These are phyloP conservation scores for Penicillium sp. DNA, from an alignment of 2,329 filamentous ascomycete genomes.

Conservation along the genomic window DNA sequence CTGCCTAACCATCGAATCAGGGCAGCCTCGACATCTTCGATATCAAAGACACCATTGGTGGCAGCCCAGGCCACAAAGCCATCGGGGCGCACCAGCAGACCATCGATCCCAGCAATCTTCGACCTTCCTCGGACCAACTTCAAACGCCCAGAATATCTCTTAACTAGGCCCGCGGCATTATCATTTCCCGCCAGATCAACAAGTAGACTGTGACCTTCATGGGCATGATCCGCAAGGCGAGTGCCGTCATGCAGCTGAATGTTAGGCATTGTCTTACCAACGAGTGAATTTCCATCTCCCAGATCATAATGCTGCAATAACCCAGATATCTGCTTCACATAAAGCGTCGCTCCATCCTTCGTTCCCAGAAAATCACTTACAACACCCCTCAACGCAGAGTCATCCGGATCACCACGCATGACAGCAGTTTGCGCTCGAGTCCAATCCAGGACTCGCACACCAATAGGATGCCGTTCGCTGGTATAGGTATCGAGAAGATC, in stretches of 20 bases:
- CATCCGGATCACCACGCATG: slow-evolving; percentile 31
- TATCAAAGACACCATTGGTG: not conserved
- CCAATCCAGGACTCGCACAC: slow-evolving; percentile 35
- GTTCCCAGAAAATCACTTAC: slow-evolving; percentile 5
- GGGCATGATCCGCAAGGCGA: slow-evolving; percentile 33
- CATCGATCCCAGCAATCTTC: slow-evolving; percentile 20
- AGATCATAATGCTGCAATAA: slow-evolving; percentile 35
- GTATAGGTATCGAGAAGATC: slow-evolving; percentile 52
- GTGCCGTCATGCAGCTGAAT: slow-evolving; percentile 29
- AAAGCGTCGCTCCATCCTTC: slow-evolving; percentile 11
- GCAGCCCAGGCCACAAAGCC: slow-evolving; percentile 35
- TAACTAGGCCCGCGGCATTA: not conserved
- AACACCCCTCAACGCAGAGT: slow-evolving; percentile 18
- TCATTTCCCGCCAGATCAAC: slow-evolving; percentile 1
- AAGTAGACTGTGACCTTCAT: slow-evolving; percentile 26
- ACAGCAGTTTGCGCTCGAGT: slow-evolving; percentile 39
- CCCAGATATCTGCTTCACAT: slow-evolving; percentile 36
- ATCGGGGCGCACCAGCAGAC: slow-evolving; percentile 34
- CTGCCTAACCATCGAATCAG: not conserved
- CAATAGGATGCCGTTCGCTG: slow-evolving; percentile 45
- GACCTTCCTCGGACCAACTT: slow-evolving; percentile 1
- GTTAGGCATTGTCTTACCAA: slow-evolving; percentile 40
- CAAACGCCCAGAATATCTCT: not conserved
- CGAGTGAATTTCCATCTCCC: slow-evolving; percentile 28
- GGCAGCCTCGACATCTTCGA: not conserved